Conservation (phyloP, 768 basidiomycete species). For the Lactarius trivialis region DNA sequence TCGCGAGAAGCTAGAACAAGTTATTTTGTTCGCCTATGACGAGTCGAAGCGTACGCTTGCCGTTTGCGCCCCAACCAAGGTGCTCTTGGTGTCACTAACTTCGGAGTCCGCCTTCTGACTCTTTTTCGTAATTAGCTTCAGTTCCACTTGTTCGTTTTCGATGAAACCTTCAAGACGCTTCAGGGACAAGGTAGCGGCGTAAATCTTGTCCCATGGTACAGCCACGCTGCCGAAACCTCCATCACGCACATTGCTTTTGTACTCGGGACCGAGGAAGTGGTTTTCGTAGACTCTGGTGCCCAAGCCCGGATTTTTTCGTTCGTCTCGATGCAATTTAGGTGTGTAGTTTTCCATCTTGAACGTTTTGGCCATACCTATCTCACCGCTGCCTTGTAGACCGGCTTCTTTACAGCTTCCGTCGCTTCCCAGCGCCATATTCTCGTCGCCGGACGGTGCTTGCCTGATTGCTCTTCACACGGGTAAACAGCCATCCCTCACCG, state of each 20-base stretch:
- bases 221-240: constrained; percentile 12
- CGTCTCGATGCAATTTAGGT: constrained; percentile 50
- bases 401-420: constrained; percentile 37
- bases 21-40: constrained; percentile 44
- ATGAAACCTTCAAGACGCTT: constrained; percentile 38
- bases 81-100: constrained; percentile 13
- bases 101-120: background rate
- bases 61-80: constrained; percentile 40
- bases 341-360: constrained; percentile 1
- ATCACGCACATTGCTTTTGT: constrained; percentile 41
- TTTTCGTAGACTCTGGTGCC: constrained; percentile 40
- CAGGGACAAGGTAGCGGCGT: constrained; percentile 38
- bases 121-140: constrained; percentile 23
- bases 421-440: constrained; percentile 34
- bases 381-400: constrained; percentile 31
- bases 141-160: constrained; percentile 43
- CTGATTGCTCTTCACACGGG: constrained; percentile 33
- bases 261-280: constrained; percentile 45
- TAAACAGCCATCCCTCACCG: constrained; percentile 26
- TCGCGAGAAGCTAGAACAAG: constrained; percentile 41
- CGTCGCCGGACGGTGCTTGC: constrained; percentile 52
- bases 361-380: background rate
- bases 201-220: constrained; percentile 41
- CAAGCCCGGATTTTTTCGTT: constrained; percentile 49
- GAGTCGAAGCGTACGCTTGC: constrained; percentile 45